Evolutionary conservation across 2,329 filamentous ascomycete species (phyloP), one percentile per base, ranked within the genome.

Genomic region (Pyrenochaeta sp.): DNA sequence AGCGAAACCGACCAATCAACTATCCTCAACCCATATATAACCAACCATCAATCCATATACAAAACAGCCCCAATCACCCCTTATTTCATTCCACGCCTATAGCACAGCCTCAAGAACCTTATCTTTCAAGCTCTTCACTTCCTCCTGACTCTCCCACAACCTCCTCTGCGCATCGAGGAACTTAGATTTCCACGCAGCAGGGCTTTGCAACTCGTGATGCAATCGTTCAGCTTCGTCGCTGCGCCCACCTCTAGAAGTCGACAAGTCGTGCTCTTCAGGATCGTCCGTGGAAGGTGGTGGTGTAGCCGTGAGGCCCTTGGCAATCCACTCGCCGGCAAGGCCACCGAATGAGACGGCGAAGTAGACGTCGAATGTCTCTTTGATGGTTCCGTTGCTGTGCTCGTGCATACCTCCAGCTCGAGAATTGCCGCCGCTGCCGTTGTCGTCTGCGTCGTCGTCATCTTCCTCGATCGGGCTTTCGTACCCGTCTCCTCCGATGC

Each of bases 361-460:
- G 28, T 65, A 75, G 1, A 84, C 68, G 52, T 83, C 81, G 51
- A 79, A 83, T 0, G 78, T 74, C 50, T 80, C 77, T 30, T 72
- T 72, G 19, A 79, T 66, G 3, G 40, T 62, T 1, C 57, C 66
- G 25, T 59, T 52, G 9, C 61, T 56, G 28, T 30, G 5, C 5
- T 30, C 28, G 6, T 64, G 36, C 12, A 64, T 48, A 12, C 54
- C 32, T 3, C 32, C 32, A 36, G 19, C 19, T 1, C 32, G 8
- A 36, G 9, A 5, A 36, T 10, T 10, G 28, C 12, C 32, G 3
- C 9, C 32, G 12, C 32, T 3, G 8, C 32, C 32, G 12, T 1
- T 4, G 32, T 9, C 58, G 10, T 69, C 66, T 0, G 40, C 61
- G 7, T 75, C 75, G 12, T 79, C 75, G 3, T 79, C 75, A 5